Evolutionary conservation across 805 yeast genomes (phyloP), one percentile per base, ranked within the genome.

Genomic region (Spathaspora passalidarum): DNA sequence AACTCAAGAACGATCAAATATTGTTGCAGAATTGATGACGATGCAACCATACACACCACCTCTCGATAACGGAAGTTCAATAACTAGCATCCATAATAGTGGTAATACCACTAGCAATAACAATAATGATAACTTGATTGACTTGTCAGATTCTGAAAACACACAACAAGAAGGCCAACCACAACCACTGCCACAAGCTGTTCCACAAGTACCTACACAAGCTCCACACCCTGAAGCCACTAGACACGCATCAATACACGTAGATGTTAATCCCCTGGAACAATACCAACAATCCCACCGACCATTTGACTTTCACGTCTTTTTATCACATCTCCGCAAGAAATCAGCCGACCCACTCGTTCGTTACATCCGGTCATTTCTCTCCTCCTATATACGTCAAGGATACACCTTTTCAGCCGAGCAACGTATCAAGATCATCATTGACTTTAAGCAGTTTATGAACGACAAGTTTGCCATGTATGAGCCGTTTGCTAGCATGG

Each of bases 291-390:
- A 61, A 43, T 69, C 76, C 1, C 76, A 72, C 48, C 61, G 61
- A 50, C 75, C 76, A 2, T 91, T 92, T 65, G 96, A 94, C 61
- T 94, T 92, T 62, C 96, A 88, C 60, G 65, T 75, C 19, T 94
- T 94, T 60, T 71, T 90, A 34, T 72, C 74, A 10, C 87, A 85
- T 53, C 74, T 94, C 53, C 82, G 85, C 48, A 76, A 79, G 43
- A 84, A 82, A 51, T 74, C 76, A 45, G 97, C 98, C 4, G 96
- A 88, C 47, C 97, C 98, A 0, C 78, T 90, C 32, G 90, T 91
- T 5, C 78, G 88, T 47, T 94, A 92, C 59, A 79, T 91, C 35
- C 82, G 85, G 55, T 88, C 96, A 1, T 95, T 94, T 56, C 66
- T 95, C 38, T 78, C 75, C 38, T 92, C 89, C 46, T 94, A 92